Conservation (phyloP, 192 early-diverging fungal species). For the Rhizoclosmatium globosum region DNA sequence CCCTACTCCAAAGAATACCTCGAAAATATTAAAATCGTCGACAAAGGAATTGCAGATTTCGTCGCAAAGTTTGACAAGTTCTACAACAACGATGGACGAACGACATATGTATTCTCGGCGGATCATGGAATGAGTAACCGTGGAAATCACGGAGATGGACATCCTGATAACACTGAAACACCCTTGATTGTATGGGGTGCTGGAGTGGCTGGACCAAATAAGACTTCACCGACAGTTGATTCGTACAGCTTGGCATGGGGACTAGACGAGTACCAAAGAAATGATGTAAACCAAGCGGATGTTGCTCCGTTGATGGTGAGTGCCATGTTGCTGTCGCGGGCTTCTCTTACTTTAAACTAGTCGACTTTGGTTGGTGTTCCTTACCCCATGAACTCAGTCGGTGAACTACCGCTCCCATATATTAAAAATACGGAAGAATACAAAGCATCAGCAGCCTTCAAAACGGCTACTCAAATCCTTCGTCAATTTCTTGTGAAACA, state of each 20-base stretch:
- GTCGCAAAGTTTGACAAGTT: conserved; percentile 77
- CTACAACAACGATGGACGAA: conserved; percentile 81
- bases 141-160: conserved; percentile 93
- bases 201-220: conserved; percentile 75
- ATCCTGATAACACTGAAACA: conserved; percentile 94
- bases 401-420: conserved; percentile 83
- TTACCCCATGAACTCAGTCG: conserved; percentile 94
- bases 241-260: conserved; percentile 71
- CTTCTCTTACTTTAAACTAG: conserved; percentile 45
- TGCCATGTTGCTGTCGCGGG: not conserved
- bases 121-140: conserved; percentile 97
- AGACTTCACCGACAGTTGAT: conserved; percentile 69
- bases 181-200: conserved; percentile 96
- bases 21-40: conserved; percentile 86
- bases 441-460: conserved; percentile 78
- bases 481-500: conserved; percentile 87
- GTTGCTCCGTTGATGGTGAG: conserved; percentile 94
- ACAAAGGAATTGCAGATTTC: conserved; percentile 74
- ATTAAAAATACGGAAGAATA: conserved; percentile 74
- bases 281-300: conserved; percentile 94
- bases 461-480: conserved; percentile 85
- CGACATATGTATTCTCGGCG: conserved; percentile 90
- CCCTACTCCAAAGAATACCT: conserved; percentile 89
- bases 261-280: conserved; percentile 63
- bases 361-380: conserved; percentile 85